Evolutionary conservation across 495 filamentous ascomycete species (phyloP), one percentile per base, ranked within the genome.

Genomic region (Darksidea phi): DNA sequence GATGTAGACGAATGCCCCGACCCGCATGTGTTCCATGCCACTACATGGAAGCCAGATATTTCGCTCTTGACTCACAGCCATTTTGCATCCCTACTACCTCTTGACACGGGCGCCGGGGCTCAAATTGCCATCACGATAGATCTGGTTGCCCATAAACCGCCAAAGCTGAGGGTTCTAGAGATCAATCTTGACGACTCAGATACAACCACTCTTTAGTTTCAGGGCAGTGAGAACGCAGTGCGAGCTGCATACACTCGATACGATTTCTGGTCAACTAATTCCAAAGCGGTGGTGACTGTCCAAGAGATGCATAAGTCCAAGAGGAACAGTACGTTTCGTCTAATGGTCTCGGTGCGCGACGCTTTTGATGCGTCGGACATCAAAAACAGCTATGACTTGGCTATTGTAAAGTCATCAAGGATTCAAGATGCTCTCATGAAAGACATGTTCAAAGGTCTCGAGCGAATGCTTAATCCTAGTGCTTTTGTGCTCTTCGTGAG

Each of bases 11-110:
- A 51, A 37, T 25, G 57, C 11, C 41, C 43, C 2, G 54, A 48
- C 10, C 13, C 26, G 6, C 57, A 73, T 47, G 59, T 32, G 3
- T 74, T 67, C 50, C 46, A 54, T 11, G 24, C 20, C 1, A 21
- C 65, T 1, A 20, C 32, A 0, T 75, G 73, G 74, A 67, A 72
- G 53, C 70, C 74, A 0, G 73, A 75, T 63, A 20, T 70, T 61
- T 32, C 12, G 1, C 2, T 15, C 15, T 15, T 49, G 47, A 20
- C 64, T 12, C 17, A 46, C 23, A 64, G 36, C 36, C 1, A 57
- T 18, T n/a, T n/a, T n/a, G n/a, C 61, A 67, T 6, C 3, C 17
- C 15, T 43, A 20, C 6, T 43, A 20, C 41, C 41, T 13, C 5
- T n/a, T 6, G 5, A 32, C 5, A 43, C 15, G 41, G 41, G 15